Conservation (phyloP, 2,329 filamentous ascomycete genomes). For the Pseudomassariella vexata region DNA sequence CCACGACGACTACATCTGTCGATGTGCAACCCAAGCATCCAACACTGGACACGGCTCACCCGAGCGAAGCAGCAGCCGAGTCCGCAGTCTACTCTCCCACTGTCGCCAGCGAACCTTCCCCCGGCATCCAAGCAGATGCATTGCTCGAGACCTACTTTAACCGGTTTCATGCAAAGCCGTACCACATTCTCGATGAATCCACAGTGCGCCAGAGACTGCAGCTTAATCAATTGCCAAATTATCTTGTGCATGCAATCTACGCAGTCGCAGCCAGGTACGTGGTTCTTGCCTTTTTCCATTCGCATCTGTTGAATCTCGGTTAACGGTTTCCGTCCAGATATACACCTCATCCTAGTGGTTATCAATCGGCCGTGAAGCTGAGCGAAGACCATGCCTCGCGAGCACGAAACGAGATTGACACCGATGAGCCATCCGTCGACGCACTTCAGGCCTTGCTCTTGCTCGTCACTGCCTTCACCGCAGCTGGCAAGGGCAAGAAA, state of each 20-base stretch:
- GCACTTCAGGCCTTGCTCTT: conserved; percentile 70
- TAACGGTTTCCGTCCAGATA: conserved; percentile 58
- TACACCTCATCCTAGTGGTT: conserved; percentile 60
- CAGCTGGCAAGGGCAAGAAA: conserved; percentile 74
- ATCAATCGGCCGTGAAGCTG: conserved; percentile 60
- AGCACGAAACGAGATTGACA: conserved; percentile 65
- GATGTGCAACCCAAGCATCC: conserved; percentile 36
- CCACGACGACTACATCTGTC: conserved; percentile 20
- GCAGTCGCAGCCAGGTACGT: conserved; percentile 57
- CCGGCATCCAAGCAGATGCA: conserved; percentile 48
- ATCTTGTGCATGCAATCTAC: conserved; percentile 51
- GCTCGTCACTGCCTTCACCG: conserved; percentile 69
- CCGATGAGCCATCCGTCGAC: conserved; percentile 77
- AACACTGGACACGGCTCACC: conserved; percentile 28
- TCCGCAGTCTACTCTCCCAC: conserved; percentile 37
- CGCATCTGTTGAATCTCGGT: no score
- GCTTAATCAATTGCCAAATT: conserved; percentile 56
- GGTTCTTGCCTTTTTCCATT: conserved; percentile 2
- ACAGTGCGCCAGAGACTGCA: conserved; percentile 67
- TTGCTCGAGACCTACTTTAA: conserved; percentile 75
- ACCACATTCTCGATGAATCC: conserved; percentile 73
- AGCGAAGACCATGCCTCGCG: conserved; percentile 70
- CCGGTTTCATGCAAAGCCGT: conserved; percentile 76
- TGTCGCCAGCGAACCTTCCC: conserved; percentile 37
- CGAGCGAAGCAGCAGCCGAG: conserved; percentile 26